Evolutionary conservation across 2,329 filamentous ascomycete species (phyloP), one percentile per base, ranked within the genome.

Genomic region (Rhinocladiella similis): DNA sequence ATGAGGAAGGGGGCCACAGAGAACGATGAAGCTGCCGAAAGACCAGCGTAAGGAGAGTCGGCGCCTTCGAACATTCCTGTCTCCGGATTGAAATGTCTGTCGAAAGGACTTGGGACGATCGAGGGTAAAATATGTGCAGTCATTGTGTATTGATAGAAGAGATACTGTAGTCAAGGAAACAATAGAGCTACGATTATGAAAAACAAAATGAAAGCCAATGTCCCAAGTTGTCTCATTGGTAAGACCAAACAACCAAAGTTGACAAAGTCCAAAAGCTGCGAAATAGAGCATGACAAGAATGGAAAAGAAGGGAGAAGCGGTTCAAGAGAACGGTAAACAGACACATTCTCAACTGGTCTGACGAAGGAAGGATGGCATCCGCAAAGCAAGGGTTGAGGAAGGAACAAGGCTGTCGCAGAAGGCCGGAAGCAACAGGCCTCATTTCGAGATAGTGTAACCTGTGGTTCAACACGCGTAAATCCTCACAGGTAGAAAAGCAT

Each of bases 201-300:
- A 54, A 42, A 51, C 55, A 54, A 61, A 54, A 63, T 47, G 48
- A 57, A 50, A 63, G 55, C 61, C 61, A 63, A 63, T 39, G 55
- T 53, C 59, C 59, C 59, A 59, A 61, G 7, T 27, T 59, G 56
- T 56, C 55, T 50, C 52, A 58, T 50, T 33, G 41, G 49, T 47
- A 57, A 47, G 56, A 61, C 59, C 59, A 61, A 61, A 22, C 45
- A 53, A 54, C 55, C 59, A 58, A 61, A 22, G 46, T 53, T 27
- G 53, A 57, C 47, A 41, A 53, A 29, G 47, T 59, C 59, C 59
- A 61, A 61, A 61, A 61, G 53, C 47, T 61, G 59, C 56, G 55
- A 38, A 47, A 61, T 61, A 61, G 50, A 57, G 53, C 52, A 61
- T 61, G 58, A 27, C 53, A 59, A 56, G 46, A 35, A 20, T 54